Conservation (phyloP, 2,329 filamentous ascomycete species). For the Trichothecium roseum region DNA sequence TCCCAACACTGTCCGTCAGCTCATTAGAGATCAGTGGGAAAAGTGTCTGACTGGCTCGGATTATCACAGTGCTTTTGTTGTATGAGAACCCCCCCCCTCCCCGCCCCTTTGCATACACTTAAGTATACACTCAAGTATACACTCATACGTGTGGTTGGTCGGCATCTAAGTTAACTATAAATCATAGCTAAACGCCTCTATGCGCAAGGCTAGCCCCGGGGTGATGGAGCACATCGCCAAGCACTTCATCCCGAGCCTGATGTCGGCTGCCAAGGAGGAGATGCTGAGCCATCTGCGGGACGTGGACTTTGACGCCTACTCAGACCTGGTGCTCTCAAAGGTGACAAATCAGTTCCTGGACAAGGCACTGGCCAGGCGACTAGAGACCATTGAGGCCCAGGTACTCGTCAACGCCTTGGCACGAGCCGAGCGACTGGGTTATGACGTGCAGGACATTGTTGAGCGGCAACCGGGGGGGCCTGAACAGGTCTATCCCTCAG, state of each 20-base stretch:
- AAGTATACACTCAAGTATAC: not conserved
- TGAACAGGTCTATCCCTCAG: conserved; percentile 27
- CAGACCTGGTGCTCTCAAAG: conserved; percentile 31
- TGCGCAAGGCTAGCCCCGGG: conserved; percentile 29
- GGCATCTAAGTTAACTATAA: conserved; percentile 12
- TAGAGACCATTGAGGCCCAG: conserved; percentile 42
- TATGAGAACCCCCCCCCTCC: conserved; percentile 19
- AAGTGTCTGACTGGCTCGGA: conserved; percentile 38
- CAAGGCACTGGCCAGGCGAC: conserved; percentile 36
- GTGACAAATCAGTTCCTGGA: conserved; percentile 41
- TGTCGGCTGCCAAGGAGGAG: conserved; percentile 27
- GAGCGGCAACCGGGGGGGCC: conserved; percentile 22
- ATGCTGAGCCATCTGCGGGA: conserved; percentile 28
- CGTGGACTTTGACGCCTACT: conserved; percentile 34
- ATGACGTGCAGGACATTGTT: conserved; percentile 39
- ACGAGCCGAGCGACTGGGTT: conserved; percentile 45
- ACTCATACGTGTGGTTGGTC: not conserved
- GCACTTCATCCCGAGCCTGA: conserved; percentile 35
- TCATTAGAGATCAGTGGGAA: conserved; percentile 39
- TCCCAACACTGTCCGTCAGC: conserved; percentile 34
- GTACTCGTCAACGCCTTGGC: conserved; percentile 47
- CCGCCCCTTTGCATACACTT: not conserved
- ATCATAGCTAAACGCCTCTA: conserved; percentile 36
- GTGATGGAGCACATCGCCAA: conserved; percentile 28
- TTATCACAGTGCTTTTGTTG: conserved; percentile 41